Evolutionary conservation across 179 eudicot species (phyloP), one percentile per base, ranked within the genome.

Genomic region (Beta macrorhiza): DNA sequence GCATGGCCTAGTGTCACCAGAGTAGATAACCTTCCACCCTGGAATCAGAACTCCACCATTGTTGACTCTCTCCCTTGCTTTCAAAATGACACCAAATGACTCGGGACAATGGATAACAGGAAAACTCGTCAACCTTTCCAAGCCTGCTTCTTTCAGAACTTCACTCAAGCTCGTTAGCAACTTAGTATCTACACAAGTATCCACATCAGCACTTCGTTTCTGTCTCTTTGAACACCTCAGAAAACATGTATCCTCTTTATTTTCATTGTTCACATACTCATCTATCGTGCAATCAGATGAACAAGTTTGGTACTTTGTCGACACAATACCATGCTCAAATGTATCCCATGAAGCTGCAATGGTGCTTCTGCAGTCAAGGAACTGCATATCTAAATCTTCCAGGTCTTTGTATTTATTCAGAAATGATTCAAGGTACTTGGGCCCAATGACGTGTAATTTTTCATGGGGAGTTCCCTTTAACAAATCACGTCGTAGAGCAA

Each of bases 1-100:
- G 79, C 98, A 93, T 42, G 97, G 97, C 82, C 97, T 83, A 20
- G 94, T 93, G 79, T 93, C 98, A 44, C 98, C 98, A 62, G 98
- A 93, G 84, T 93, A 93, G 53, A 92, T 97, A 81, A 92, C 78
- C 83, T 93, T 92, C 98, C 98, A 93, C 65, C 98, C 97, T 5
- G 92, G 90, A 73, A 92, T 87, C 22, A 72, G 57, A 78, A 86
- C 85, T 53, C 97, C 97, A 53, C 19, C 84, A 73, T 65, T 51
- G 69, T 89, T 86, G 15, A 81, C 49, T 83, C 98, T 87, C 77
- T 87, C 85, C 4, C 87, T 81, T 65, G 94, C 92, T 83, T 88
- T 89, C 82, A 93, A 77, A 68, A 72, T 87, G 32, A 92, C 89
- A 77, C 98, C 98, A 85, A 75, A 93, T 8, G 98, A 93, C 76